phyloP scores from a whole-genome alignment of 75 land plant genomes.

The Sequoiadendron giganteum region DNA sequence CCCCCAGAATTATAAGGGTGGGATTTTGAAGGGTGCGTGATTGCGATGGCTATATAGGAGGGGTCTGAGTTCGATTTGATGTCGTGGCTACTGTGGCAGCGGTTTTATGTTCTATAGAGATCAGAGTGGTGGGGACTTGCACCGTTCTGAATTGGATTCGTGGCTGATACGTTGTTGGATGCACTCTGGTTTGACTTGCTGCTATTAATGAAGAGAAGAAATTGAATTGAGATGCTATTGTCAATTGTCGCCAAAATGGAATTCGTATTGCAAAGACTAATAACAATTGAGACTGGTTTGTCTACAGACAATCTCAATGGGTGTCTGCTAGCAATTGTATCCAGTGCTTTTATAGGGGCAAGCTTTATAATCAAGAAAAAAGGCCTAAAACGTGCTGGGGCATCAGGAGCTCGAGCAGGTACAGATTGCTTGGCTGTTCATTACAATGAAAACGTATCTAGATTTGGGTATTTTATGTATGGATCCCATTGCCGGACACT shows the following conservation, averaged over 20 bases:
- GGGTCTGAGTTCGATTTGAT: not conserved
- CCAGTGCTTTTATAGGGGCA: conserved; percentile 79
- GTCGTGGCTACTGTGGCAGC: not conserved
- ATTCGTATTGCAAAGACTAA: not conserved
- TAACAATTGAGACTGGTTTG: not conserved
- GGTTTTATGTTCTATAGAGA: not conserved
- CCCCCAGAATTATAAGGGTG: too few species aligned
- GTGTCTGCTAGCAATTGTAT: conserved; percentile 55
- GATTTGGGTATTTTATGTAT: not conserved
- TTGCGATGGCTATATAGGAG: not conserved
- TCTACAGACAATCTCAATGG: conserved; percentile 59
- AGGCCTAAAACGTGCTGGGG: conserved; percentile 75
- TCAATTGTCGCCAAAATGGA: not conserved
- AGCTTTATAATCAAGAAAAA: conserved; percentile 92
- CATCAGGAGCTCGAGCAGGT: conserved; percentile 81
- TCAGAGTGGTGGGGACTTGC: not conserved
- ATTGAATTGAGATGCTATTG: not conserved
- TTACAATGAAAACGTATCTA: not conserved
- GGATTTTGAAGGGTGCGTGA: too few species aligned
- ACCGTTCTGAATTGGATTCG: not conserved
- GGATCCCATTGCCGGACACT: not conserved
- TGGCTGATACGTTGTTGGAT: not conserved
- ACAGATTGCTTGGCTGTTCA: not conserved
- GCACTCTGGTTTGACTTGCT: not conserved
- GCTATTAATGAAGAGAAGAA: not conserved